A percentile compares a stretch with the other conserved stretches of the same genome.
Conservation (phyloP, 2,329 filamentous ascomycete genomes). For the Ophiostoma sp. region DNA sequence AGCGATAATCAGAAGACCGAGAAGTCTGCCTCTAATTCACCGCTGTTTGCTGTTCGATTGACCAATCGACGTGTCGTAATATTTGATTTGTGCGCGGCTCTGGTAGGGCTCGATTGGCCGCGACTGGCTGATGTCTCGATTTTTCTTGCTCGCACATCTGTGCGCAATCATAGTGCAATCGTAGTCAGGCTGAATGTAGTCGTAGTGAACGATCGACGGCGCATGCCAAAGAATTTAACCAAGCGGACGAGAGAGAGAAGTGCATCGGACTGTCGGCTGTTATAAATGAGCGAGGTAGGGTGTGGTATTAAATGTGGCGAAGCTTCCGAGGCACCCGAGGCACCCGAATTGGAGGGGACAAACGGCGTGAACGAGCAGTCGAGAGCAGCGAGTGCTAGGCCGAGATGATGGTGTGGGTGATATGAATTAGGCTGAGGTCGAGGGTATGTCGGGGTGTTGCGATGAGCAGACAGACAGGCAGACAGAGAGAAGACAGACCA, state of each 20-base stretch:
- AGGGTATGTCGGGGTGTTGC: background rate
- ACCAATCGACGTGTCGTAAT: background rate
- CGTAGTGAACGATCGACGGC: background rate
- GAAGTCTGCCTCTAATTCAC: background rate
- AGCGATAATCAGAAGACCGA: background rate
- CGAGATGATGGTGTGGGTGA: no score
- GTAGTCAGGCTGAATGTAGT: background rate
- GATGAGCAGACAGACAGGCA: background rate
- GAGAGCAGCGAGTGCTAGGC: background rate
- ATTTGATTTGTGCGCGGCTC: background rate
- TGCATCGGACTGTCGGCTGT: background rate
- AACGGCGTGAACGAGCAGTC: background rate
- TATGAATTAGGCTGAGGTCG: background rate
- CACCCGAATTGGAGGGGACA: background rate
- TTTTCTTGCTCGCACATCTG: background rate
- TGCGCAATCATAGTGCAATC: background rate
- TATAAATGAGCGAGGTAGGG: background rate
- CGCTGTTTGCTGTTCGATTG: background rate
- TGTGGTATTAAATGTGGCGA: background rate
- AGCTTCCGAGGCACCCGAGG: background rate
- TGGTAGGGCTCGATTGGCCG: background rate
- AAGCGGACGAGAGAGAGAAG: no score
- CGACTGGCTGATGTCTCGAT: background rate
- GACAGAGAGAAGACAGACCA: background rate
- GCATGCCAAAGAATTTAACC: no score